These are phyloP conservation scores for Penicillium sp. DNA, from an alignment of 2,329 filamentous ascomycete genomes.

Conservation along the genomic window DNA sequence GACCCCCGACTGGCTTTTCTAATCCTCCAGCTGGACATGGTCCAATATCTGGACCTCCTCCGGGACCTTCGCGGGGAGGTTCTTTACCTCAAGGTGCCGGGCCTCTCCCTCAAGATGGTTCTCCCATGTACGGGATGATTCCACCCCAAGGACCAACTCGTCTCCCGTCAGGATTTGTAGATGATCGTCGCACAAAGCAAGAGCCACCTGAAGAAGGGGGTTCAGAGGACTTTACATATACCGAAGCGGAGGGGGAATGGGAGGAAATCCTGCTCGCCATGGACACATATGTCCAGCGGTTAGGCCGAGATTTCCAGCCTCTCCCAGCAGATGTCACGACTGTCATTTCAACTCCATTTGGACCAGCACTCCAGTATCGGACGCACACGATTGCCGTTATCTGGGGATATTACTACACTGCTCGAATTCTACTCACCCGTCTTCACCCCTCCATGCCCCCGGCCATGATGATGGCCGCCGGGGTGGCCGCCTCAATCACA, in stretches of 20 bases:
- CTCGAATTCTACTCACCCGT: constrained; percentile 73
- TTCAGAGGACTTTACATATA: constrained; percentile 56
- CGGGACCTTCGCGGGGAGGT: constrained; percentile 10
- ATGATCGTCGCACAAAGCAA: constrained; percentile 32
- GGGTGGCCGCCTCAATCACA: constrained; percentile 68
- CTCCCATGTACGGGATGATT: constrained; percentile 48
- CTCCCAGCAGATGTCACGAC: constrained; percentile 63
- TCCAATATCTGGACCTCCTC: constrained; percentile 8
- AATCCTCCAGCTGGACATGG: neutral
- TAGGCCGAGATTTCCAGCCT: constrained; percentile 72
- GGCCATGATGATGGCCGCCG: constrained; percentile 79
- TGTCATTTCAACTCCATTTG: constrained; percentile 67
- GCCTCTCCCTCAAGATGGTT: constrained; percentile 19
- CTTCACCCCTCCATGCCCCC: constrained; percentile 87
- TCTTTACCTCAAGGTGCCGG: constrained; percentile 6
- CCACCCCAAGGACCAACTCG: constrained; percentile 38
- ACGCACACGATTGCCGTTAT: constrained; percentile 82
- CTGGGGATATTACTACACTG: constrained; percentile 84
- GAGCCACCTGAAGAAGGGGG: constrained; percentile 46
- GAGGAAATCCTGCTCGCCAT: constrained; percentile 46
- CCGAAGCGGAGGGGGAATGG: constrained; percentile 74
- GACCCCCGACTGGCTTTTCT: constrained; percentile 3
- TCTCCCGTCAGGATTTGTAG: constrained; percentile 51
- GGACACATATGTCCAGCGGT: constrained; percentile 48
- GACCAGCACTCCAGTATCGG: constrained; percentile 71